Percentiles rank a stretch among this genome's conserved stretches.
Conservation (phyloP, 257 asterid genomes). For the Solanum sparsipilum region DNA sequence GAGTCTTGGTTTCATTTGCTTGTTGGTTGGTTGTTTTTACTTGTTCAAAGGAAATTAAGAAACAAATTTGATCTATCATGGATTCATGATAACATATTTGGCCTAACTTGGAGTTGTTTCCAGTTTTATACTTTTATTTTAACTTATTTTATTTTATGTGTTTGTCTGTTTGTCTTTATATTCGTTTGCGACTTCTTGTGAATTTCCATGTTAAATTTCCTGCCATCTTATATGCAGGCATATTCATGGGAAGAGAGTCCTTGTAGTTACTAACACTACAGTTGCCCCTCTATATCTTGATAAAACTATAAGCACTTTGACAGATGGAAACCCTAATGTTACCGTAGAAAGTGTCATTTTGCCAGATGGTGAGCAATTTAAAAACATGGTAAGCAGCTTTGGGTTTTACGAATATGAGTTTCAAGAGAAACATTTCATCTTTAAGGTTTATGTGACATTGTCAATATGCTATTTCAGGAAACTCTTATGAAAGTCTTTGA, state of each 20-base stretch:
- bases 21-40: neutral
- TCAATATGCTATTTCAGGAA: slow-evolving; percentile 36
- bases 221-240: slow-evolving; percentile 41
- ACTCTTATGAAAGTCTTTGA: slow-evolving; percentile 91
- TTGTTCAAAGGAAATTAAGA: neutral
- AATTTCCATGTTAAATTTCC: neutral
- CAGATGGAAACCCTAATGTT: slow-evolving; percentile 67
- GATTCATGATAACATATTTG: neutral
- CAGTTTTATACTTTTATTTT: neutral
- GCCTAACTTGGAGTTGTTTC: neutral
- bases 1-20: neutral
- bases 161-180: neutral
- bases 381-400: slow-evolving; percentile 63
- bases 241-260: slow-evolving; percentile 92
- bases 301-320: slow-evolving; percentile 70
- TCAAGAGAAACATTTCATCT: neutral
- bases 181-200: neutral
- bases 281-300: slow-evolving; percentile 88
- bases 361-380: slow-evolving; percentile 92
- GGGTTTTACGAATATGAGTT: neutral
- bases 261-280: slow-evolving; percentile 83
- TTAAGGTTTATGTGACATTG: slow-evolving; percentile 3
- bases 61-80: neutral
- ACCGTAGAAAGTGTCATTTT: slow-evolving; percentile 77
- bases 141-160: neutral